Evolutionary conservation across 768 basidiomycete genomes (phyloP).

Genomic region (Boletus tomentosulus): DNA sequence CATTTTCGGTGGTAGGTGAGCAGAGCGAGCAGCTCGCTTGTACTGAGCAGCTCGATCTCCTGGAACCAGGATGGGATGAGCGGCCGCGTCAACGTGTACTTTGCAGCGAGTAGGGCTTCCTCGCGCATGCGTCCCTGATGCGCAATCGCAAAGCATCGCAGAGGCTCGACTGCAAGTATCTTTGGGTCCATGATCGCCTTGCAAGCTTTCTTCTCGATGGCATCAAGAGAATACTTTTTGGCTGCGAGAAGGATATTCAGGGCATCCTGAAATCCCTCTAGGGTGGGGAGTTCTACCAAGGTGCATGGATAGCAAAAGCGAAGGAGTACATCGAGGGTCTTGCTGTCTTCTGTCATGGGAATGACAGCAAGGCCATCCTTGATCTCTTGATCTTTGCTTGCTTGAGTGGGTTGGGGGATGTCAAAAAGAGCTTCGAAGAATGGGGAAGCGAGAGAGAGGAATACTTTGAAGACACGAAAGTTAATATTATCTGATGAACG

Average conservation of each 20-base stretch:
- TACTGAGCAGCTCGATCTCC: too few relatives aligned
- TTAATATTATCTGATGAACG: conserved; percentile 29
- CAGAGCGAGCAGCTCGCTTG: too few relatives aligned
- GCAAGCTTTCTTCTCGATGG: too few relatives aligned
- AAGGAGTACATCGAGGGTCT: conserved; percentile 12
- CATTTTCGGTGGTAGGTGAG: too few relatives aligned
- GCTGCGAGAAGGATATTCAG: conserved; percentile 11
- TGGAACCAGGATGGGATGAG: too few relatives aligned
- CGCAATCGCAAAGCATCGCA: background rate
- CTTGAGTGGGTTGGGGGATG: conserved; percentile 22
- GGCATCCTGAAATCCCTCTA: conserved; percentile 8
- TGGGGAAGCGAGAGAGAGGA: conserved; percentile 33
- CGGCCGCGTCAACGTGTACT: too few relatives aligned
- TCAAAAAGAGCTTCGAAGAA: conserved; percentile 32
- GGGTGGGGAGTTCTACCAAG: conserved; percentile 14
- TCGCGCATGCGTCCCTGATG: too few relatives aligned
- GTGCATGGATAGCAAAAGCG: conserved; percentile 16
- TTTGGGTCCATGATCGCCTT: too few relatives aligned
- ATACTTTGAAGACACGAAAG: conserved; percentile 29
- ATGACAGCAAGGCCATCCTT: conserved; percentile 20
- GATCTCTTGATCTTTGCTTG: conserved; percentile 2
- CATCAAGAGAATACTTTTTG: conserved; percentile 4
- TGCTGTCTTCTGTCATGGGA: conserved; percentile 17
- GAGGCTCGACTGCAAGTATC: too few relatives aligned
- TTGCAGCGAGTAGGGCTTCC: too few relatives aligned